Evolutionary conservation across 345 rosid species (phyloP).

Genomic region (Angophora floribunda): DNA sequence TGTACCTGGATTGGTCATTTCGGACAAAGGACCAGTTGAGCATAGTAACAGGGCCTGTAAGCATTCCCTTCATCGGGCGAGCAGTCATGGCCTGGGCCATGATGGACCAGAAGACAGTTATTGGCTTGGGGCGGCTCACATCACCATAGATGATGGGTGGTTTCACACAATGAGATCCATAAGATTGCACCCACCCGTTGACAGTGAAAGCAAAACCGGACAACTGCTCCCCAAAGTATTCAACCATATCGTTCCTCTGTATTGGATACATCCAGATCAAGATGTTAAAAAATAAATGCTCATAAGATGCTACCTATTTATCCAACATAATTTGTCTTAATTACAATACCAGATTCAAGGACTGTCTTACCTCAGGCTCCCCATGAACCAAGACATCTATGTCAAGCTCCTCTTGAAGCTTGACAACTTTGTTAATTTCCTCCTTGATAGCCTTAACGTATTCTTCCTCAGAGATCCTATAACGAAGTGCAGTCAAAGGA

Average conservation of each 20-base stretch:
- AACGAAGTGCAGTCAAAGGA: not conserved
- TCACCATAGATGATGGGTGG: constrained; percentile 76
- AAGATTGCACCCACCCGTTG: constrained; percentile 97
- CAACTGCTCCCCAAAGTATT: constrained; percentile 89
- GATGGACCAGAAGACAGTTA: too few species aligned
- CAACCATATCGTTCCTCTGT: constrained; percentile 97
- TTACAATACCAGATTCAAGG: too few species aligned
- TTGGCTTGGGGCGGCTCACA: too few species aligned
- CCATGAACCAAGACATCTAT: constrained; percentile 97
- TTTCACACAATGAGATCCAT: constrained; percentile 97
- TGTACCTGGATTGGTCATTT: constrained; percentile 20
- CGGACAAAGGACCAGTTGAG: too few species aligned
- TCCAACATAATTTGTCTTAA: too few species aligned
- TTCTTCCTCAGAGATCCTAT: not conserved
- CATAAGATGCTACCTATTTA: too few species aligned
- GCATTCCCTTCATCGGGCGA: too few species aligned
- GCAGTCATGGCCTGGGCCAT: too few species aligned
- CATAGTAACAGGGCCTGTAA: too few species aligned
- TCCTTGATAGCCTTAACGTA: constrained; percentile 74
- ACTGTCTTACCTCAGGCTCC: constrained; percentile 77
- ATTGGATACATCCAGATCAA: not conserved
- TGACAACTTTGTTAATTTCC: constrained; percentile 83
- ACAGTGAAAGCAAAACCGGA: constrained; percentile 88
- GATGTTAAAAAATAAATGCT: not conserved
- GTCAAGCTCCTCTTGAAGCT: constrained; percentile 86